Evolutionary conservation across 73 alveolate genomes (phyloP).

Genomic region (Urostyla sp.): DNA sequence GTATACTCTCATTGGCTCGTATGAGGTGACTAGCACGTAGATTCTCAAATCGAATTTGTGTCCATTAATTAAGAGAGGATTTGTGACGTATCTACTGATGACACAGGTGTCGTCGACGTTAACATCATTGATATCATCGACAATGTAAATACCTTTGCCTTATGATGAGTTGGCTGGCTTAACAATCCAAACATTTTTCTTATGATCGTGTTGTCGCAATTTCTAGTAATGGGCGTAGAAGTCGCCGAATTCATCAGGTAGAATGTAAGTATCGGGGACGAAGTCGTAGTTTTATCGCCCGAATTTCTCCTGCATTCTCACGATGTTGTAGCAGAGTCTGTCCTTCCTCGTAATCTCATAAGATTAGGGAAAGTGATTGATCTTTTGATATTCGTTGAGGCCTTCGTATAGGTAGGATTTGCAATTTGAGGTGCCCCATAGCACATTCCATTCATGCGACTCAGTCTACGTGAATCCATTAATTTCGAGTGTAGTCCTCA

Average conservation of each 20-base stretch:
- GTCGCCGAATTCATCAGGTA: slow-evolving; percentile 89
- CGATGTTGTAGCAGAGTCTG: slow-evolving; percentile 79
- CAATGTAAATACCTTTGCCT: slow-evolving; percentile 85
- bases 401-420: slow-evolving; percentile 81
- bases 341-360: slow-evolving; percentile 90
- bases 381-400: slow-evolving; percentile 80
- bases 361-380: slow-evolving; percentile 89
- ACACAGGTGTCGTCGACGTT: slow-evolving; percentile 82
- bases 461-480: slow-evolving; percentile 69
- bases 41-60: slow-evolving; percentile 86
- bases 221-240: slow-evolving; percentile 78
- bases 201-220: slow-evolving; percentile 66
- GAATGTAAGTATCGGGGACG: slow-evolving; percentile 84
- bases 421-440: slow-evolving; percentile 67
- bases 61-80: slow-evolving; percentile 88
- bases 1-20: slow-evolving; percentile 83
- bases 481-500: slow-evolving; percentile 64
- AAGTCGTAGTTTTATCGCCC: slow-evolving; percentile 78
- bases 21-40: slow-evolving; percentile 85
- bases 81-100: slow-evolving; percentile 80
- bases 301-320: slow-evolving; percentile 78
- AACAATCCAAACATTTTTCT: slow-evolving; percentile 85
- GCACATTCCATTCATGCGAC: slow-evolving; percentile 78
- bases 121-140: slow-evolving; percentile 73
- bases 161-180: slow-evolving; percentile 83